Evolutionary conservation across 2,329 filamentous ascomycete genomes (phyloP).

Genomic region (Sphaerulina vaccinii): DNA sequence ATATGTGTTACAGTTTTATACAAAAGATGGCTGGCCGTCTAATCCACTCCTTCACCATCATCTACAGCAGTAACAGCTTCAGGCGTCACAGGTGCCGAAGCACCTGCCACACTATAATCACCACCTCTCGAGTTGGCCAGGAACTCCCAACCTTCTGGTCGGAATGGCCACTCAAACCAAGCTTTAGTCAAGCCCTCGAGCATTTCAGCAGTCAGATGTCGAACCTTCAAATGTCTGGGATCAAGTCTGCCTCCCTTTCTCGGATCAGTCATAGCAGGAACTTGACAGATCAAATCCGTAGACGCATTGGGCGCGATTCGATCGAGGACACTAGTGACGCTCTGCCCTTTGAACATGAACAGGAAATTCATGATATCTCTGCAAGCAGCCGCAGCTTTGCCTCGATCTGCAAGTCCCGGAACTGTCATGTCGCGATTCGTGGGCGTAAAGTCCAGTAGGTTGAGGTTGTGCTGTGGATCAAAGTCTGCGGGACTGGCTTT

Average conservation of each 20-base stretch:
- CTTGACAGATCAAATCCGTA: slow-evolving; percentile 52
- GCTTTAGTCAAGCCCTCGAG: slow-evolving; percentile 58
- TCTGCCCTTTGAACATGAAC: slow-evolving; percentile 36
- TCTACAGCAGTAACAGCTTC: slow-evolving; percentile 8
- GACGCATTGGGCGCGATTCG: slow-evolving; percentile 60
- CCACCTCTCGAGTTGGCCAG: slow-evolving; percentile 20
- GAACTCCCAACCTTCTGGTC: slow-evolving; percentile 28
- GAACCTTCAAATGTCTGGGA: slow-evolving; percentile 45
- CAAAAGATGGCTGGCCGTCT: too few species aligned
- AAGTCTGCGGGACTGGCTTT: slow-evolving; percentile 60
- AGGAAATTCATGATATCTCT: slow-evolving; percentile 53
- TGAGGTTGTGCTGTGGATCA: slow-evolving; percentile 57
- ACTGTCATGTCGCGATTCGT: slow-evolving; percentile 38
- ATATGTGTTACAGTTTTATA: too few species aligned
- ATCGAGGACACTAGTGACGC: slow-evolving; percentile 50
- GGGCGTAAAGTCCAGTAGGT: slow-evolving; percentile 68
- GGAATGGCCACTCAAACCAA: slow-evolving; percentile 67
- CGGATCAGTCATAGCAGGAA: slow-evolving; percentile 52
- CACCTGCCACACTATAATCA: not conserved
- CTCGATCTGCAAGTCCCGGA: slow-evolving; percentile 29
- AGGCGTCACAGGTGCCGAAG: slow-evolving; percentile 1
- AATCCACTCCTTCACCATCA: not conserved
- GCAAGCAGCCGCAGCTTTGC: slow-evolving; percentile 27
- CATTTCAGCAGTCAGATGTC: slow-evolving; percentile 56
- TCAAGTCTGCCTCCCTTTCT: slow-evolving; percentile 47